Conservation (phyloP, 169 alveolate species). For the Cryptosporidium ubiquitum region DNA sequence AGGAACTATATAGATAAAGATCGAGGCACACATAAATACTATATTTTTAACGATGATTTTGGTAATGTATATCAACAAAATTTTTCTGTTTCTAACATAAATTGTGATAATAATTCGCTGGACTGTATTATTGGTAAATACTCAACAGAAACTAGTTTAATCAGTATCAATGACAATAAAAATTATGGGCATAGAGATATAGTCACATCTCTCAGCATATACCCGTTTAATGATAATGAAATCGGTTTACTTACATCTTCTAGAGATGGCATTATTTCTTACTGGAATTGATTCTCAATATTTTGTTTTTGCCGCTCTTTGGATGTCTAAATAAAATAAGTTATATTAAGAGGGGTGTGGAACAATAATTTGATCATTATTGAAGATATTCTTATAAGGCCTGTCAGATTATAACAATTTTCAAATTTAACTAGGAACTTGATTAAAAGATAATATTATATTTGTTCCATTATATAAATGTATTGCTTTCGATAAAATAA, state of each 20-base stretch:
- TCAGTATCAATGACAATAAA: background rate
- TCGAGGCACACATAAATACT: background rate
- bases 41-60: conserved; percentile 32
- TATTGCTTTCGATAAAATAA: background rate
- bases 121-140: conserved; percentile 14
- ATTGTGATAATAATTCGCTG: background rate
- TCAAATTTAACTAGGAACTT: background rate
- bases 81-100: background rate
- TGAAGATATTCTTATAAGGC: background rate
- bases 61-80: conserved; percentile 46
- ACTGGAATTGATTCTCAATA: conserved; percentile 35
- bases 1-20: background rate
- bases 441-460: background rate
- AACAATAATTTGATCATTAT: background rate
- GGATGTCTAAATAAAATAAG: background rate
- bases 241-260: conserved; percentile 51
- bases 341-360: conserved; percentile 26
- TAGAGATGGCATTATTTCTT: conserved; percentile 67
- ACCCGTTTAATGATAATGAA: background rate
- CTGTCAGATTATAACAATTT: background rate
- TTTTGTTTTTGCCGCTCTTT: background rate
- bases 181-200: conserved; percentile 24
- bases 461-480: background rate
- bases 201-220: conserved; percentile 28
- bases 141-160: background rate